Evolutionary conservation across 345 rosid genomes (phyloP).

Genomic region (Trapa bicornis): DNA sequence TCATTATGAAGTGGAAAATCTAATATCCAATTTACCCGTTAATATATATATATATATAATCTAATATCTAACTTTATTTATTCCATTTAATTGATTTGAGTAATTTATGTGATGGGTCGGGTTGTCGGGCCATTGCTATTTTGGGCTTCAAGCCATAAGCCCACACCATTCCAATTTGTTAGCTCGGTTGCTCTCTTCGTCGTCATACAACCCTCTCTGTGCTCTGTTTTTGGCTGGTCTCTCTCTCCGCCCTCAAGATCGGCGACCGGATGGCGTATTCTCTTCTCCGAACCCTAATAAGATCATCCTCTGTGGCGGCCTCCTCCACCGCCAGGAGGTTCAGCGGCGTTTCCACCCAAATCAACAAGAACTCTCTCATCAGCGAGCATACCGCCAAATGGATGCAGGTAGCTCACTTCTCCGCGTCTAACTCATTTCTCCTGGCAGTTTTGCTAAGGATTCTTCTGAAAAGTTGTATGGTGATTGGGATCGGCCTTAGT

Average conservation of each 20-base stretch:
- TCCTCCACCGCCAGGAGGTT: conserved; percentile 29
- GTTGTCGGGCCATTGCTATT: no score
- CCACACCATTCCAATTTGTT: no score
- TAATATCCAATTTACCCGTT: no score
- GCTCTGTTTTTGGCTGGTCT: no score
- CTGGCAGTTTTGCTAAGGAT: neutral
- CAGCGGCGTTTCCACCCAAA: conserved; percentile 2
- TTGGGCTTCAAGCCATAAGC: no score
- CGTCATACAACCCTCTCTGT: neutral
- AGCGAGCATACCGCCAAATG: conserved; percentile 82
- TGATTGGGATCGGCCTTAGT: neutral
- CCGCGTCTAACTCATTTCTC: neutral
- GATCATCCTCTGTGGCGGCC: conserved; percentile 26
- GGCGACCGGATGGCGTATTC: conserved; percentile 38
- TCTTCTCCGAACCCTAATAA: conserved; percentile 34
- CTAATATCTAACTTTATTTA: no score
- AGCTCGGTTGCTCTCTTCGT: no score
- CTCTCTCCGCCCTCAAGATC: neutral
- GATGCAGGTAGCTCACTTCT: conserved; percentile 65
- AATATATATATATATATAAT: no score
- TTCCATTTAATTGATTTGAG: no score
- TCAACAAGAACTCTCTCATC: conserved; percentile 19
- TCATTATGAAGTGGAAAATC: no score
- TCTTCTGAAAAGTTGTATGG: neutral
- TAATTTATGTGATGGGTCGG: no score